Evolutionary conservation across 192 early-diverging fungal genomes (phyloP).

Genomic region (Gonapodya prolifera): DNA sequence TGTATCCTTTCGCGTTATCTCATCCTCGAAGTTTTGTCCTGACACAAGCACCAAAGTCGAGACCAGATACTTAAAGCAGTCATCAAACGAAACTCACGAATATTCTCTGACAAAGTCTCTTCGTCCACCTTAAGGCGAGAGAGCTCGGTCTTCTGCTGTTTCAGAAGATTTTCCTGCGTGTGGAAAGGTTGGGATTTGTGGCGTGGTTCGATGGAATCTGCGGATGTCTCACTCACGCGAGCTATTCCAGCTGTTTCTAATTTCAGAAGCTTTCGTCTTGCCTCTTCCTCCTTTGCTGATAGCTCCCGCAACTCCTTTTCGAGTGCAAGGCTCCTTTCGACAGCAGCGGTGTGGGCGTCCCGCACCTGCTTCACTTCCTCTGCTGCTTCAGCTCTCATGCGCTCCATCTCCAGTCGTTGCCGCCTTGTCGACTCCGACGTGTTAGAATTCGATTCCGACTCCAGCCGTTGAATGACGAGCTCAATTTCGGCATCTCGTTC

Average conservation of each 20-base stretch:
- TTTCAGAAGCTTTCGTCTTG: slow-evolving; percentile 30
- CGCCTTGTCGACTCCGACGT: slow-evolving; percentile 28
- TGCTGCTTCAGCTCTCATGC: slow-evolving; percentile 26
- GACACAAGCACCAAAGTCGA: slow-evolving; percentile 12
- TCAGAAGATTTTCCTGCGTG: slow-evolving; percentile 23
- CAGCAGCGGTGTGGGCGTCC: slow-evolving; percentile 33
- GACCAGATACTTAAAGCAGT: no score
- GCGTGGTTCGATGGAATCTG: not conserved
- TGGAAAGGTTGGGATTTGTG: not conserved
- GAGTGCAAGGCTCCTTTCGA: slow-evolving; percentile 29
- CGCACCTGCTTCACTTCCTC: slow-evolving; percentile 38
- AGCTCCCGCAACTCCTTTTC: slow-evolving; percentile 15
- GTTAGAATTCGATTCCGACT: slow-evolving; percentile 32
- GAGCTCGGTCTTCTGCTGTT: slow-evolving; percentile 30
- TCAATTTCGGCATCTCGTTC: slow-evolving; percentile 46
- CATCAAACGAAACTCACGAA: slow-evolving; percentile 7
- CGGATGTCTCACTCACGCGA: slow-evolving; percentile 16
- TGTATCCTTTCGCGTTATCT: slow-evolving; percentile 14
- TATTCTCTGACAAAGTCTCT: slow-evolving; percentile 8
- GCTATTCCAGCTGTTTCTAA: slow-evolving; percentile 21
- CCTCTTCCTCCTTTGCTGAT: slow-evolving; percentile 19
- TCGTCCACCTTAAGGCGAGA: slow-evolving; percentile 28
- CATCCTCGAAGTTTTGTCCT: slow-evolving; percentile 6
- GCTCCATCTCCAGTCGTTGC: slow-evolving; percentile 37
- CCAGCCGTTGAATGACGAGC: slow-evolving; percentile 37